Evolutionary conservation across 1,284 basidiomycete species (phyloP), one percentile per base, ranked within the genome.

Genomic region (Lignosus rhinocerotis): DNA sequence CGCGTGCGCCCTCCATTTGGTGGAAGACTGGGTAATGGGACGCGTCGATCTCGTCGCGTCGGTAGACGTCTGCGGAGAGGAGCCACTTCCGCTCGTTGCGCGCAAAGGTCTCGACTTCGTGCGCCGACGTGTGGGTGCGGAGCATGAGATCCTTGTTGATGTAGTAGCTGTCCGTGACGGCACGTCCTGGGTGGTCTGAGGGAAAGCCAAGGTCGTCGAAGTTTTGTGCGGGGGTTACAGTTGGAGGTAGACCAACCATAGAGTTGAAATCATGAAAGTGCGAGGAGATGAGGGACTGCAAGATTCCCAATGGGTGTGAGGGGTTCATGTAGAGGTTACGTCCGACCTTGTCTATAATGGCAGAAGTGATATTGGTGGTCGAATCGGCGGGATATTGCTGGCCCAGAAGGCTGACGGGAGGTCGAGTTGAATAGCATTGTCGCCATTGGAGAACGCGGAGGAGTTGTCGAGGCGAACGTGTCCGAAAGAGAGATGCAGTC

Each of bases 11-110:
- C 74, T 99, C 97, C 79, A 98, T 94, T 76, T 99, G 97, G 76
- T 99, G 97, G 73, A 99, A 99, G 45, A 98, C 92, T 17, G 97
- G 97, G 74, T 98, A 98, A 74, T 99, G 97, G 10, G 90, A 93
- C 19, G 86, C 84, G 76, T 99, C 97, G 65, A 99, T 99, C 76
- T 99, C 97, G 83, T 99, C 97, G 64, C 97, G 86, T 44, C 97
- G 80, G 76, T 98, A 99, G 47, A 99, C 97, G 77, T 99, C 97
- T n/a, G 97, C 96, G 1, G 95, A 93, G 50, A 99, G 81, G 34
- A 99, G 80, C 93, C 96, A 99, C 53, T 82, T 81, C 38, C 90
- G 85, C 66, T 90, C 79, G 5, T 93, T 93, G 38, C 79, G 76
- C 43, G 82, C 76, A 74, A 98, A 99, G 6, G 90, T 87, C 64